Evolutionary conservation across 495 filamentous ascomycete species (phyloP).

Genomic region (Penicillium dipodomyicola): DNA sequence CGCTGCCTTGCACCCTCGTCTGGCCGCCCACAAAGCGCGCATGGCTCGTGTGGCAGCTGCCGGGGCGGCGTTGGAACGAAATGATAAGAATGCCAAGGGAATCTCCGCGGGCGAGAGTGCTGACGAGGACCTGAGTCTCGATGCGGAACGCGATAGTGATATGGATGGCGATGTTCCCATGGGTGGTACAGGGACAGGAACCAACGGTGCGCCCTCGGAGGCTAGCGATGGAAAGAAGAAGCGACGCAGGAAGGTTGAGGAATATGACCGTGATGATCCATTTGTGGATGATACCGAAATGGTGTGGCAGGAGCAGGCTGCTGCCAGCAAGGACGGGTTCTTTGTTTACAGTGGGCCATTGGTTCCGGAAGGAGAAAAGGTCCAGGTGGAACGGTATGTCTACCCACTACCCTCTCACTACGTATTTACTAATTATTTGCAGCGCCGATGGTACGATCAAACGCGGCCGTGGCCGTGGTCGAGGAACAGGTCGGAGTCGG

Average conservation of each 20-base stretch:
- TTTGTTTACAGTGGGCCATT: slow-evolving; percentile 86
- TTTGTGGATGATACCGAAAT: slow-evolving; percentile 97
- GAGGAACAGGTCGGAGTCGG: slow-evolving; percentile 52
- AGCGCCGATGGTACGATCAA: slow-evolving; percentile 76
- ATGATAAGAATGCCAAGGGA: slow-evolving; percentile 45
- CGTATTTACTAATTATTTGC: slow-evolving; percentile 29
- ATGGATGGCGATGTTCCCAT: slow-evolving; percentile 76
- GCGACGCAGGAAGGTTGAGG: slow-evolving; percentile 80
- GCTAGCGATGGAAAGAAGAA: slow-evolving; percentile 60
- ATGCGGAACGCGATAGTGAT: slow-evolving; percentile 50
- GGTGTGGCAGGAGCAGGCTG: slow-evolving; percentile 93
- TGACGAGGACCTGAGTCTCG: slow-evolving; percentile 49
- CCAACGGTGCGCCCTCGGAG: slow-evolving; percentile 49
- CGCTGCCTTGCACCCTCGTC: slow-evolving; percentile 84
- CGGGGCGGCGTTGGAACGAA: slow-evolving; percentile 73
- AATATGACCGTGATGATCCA: slow-evolving; percentile 94
- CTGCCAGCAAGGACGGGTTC: slow-evolving; percentile 88
- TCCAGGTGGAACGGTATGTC: slow-evolving; percentile 70
- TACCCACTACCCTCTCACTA: slow-evolving; percentile 2
- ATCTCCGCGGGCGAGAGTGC: slow-evolving; percentile 68
- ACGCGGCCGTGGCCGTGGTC: slow-evolving; percentile 72
- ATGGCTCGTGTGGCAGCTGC: slow-evolving; percentile 80
- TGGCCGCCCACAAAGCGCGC: slow-evolving; percentile 79
- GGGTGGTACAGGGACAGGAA: slow-evolving; percentile 51
- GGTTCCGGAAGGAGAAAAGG: slow-evolving; percentile 83